phyloP scores from a whole-genome alignment of 441 rosid species.

The Gossypium laxum region DNA sequence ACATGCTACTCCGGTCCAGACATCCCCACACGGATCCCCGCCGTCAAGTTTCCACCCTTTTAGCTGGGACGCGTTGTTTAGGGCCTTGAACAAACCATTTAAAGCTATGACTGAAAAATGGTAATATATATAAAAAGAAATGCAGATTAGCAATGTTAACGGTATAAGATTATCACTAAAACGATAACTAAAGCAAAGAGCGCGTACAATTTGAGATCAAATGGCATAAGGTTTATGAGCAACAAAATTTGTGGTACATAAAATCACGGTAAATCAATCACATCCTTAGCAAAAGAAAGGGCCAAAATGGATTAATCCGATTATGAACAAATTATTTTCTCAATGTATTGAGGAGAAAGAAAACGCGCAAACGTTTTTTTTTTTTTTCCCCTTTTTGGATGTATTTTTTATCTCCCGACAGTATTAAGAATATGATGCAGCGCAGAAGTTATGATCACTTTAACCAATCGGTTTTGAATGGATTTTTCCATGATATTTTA shows the following conservation, averaged over 20 bases:
- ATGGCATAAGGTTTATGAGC: background rate
- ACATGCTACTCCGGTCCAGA: conserved; percentile 79
- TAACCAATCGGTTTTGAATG: background rate
- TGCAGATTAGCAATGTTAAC: background rate
- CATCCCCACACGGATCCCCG: conserved; percentile 78
- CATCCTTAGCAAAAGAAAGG: background rate
- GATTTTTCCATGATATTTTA: background rate
- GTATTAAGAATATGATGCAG: background rate
- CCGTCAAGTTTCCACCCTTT: conserved; percentile 60
- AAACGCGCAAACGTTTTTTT: no score
- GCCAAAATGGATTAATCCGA: background rate
- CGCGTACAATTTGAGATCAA: background rate
- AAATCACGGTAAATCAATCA: background rate
- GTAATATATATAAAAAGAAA: background rate
- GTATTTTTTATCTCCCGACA: background rate
- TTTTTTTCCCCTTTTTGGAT: no score
- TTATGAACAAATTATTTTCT: background rate
- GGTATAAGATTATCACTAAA: background rate
- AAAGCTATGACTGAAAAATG: conserved; percentile 52
- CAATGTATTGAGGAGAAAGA: background rate
- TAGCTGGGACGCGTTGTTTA: conserved; percentile 51
- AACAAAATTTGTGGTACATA: background rate
- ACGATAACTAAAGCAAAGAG: background rate
- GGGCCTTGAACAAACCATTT: conserved; percentile 46
- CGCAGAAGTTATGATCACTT: background rate